A percentile compares a stretch with the other conserved stretches of the same genome.
Conservation (phyloP, 805 yeast genomes). For the Lipomyces yamadae region DNA sequence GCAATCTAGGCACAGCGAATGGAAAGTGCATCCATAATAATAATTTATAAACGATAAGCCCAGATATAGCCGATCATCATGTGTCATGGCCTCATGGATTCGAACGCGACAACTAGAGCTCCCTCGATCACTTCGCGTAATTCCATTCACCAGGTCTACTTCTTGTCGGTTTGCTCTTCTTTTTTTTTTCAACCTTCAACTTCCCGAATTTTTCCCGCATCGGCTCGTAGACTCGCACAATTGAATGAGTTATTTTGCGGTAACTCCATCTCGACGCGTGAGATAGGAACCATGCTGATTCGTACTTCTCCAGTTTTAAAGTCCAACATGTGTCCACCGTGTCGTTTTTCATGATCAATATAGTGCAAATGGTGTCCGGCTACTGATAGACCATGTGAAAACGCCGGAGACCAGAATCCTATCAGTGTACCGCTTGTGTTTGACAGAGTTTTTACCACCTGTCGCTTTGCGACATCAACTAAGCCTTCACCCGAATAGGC, state of each 20-base stretch:
- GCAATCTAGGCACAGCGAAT: too few species aligned
- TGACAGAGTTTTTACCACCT: neutral
- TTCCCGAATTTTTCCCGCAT: neutral
- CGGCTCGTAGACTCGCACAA: neutral
- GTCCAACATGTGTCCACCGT: conserved; percentile 1
- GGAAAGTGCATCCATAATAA: too few species aligned
- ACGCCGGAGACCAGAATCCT: neutral
- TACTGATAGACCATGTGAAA: neutral
- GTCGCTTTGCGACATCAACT: neutral
- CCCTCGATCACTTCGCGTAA: too few species aligned
- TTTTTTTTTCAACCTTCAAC: neutral
- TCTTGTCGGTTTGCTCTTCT: too few species aligned
- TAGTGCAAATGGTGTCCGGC: conserved; percentile 3
- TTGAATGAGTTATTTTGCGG: neutral
- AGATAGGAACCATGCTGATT: neutral
- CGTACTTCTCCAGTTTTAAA: neutral
- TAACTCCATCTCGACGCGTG: neutral
- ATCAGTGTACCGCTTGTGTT: neutral
- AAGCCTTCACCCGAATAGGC: neutral
- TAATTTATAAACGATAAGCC: too few species aligned
- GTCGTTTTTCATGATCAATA: neutral
- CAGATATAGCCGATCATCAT: too few species aligned
- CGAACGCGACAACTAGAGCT: too few species aligned
- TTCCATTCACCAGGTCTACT: too few species aligned
- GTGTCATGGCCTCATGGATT: too few species aligned